Evolutionary conservation across 2,329 filamentous ascomycete species (phyloP).

Genomic region (Aspergillus sojae): DNA sequence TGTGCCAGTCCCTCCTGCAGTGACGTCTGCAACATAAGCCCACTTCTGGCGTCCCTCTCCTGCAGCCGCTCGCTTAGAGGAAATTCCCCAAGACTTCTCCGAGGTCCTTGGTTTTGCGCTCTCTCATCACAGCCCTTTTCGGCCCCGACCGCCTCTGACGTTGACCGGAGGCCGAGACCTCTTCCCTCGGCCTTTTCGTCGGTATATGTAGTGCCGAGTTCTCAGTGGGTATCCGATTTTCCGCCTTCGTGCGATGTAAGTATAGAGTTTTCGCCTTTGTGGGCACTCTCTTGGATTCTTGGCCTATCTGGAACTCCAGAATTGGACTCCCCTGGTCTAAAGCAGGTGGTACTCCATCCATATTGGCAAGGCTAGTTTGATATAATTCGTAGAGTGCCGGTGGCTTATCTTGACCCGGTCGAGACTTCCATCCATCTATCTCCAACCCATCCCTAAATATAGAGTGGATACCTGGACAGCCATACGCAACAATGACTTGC

Average conservation of each 20-base stretch:
- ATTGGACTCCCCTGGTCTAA: constrained; percentile 20
- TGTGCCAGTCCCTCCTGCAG: not conserved
- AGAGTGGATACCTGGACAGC: constrained; percentile 33
- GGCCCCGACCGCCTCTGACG: constrained; percentile 3
- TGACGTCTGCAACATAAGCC: not conserved
- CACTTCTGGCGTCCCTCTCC: not conserved
- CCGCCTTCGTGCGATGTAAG: constrained; percentile 12
- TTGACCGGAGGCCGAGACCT: not conserved
- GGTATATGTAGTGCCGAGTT: constrained; percentile 8
- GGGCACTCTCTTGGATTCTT: not conserved
- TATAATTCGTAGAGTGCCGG: constrained; percentile 22
- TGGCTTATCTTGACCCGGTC: constrained; percentile 3
- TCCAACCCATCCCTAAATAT: constrained; percentile 18
- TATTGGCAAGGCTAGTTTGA: constrained; percentile 8
- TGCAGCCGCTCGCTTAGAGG: constrained; percentile 15
- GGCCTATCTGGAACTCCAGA: constrained; percentile 30
- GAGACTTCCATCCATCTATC: constrained; percentile 32
- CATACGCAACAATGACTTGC: constrained; percentile 35
- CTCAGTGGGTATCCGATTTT: not conserved
- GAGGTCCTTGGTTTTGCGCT: constrained; percentile 28
- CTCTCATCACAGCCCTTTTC: constrained; percentile 30
- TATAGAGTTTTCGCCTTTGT: constrained; percentile 10
- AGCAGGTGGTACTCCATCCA: not conserved
- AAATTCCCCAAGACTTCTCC: constrained; percentile 36
- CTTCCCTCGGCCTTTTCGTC: constrained; percentile 12